These are phyloP conservation scores for Stagonosporopsis vannaccii DNA, from an alignment of 2,329 filamentous ascomycete species.

Conservation along the genomic window DNA sequence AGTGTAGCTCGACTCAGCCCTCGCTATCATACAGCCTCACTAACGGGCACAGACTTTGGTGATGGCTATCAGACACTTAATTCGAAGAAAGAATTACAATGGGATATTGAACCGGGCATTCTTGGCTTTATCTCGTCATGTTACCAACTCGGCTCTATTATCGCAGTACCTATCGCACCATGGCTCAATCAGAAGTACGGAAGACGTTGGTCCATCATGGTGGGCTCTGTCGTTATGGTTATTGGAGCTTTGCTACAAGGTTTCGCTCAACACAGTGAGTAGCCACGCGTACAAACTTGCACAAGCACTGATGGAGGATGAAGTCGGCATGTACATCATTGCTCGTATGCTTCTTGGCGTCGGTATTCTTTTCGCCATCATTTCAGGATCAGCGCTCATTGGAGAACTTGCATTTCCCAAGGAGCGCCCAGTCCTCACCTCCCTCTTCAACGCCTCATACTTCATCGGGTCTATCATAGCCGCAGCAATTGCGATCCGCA, in stretches of 20 bases:
- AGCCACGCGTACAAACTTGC: no score
- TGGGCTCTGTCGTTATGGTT: slow-evolving; percentile 65
- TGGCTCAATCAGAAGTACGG: slow-evolving; percentile 55
- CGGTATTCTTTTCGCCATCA: slow-evolving; percentile 67
- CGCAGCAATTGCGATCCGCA: slow-evolving; percentile 59
- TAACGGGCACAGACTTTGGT: slow-evolving; percentile 39
- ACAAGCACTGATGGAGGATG: slow-evolving; percentile 4
- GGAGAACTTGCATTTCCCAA: slow-evolving; percentile 68
- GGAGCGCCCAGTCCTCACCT: slow-evolving; percentile 66
- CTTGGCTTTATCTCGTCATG: slow-evolving; percentile 47
- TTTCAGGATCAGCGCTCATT: slow-evolving; percentile 65
- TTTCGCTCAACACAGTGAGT: slow-evolving; percentile 48
- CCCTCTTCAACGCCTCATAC: slow-evolving; percentile 67
- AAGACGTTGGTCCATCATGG: slow-evolving; percentile 63
- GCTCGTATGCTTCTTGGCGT: slow-evolving; percentile 67
- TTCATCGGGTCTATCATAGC: slow-evolving; percentile 61
- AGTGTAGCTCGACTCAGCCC: slow-evolving; percentile 28
- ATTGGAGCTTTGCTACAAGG: slow-evolving; percentile 67
- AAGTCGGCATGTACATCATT: slow-evolving; percentile 66
- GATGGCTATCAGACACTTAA: slow-evolving; percentile 30
- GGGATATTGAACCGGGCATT: slow-evolving; percentile 33
- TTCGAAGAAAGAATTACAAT: slow-evolving; percentile 23
- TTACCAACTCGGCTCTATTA: slow-evolving; percentile 47
- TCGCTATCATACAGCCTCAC: not conserved
- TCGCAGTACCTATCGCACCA: slow-evolving; percentile 44